Conservation (phyloP, 73 alveolate genomes). For the Loxodes magnus region DNA sequence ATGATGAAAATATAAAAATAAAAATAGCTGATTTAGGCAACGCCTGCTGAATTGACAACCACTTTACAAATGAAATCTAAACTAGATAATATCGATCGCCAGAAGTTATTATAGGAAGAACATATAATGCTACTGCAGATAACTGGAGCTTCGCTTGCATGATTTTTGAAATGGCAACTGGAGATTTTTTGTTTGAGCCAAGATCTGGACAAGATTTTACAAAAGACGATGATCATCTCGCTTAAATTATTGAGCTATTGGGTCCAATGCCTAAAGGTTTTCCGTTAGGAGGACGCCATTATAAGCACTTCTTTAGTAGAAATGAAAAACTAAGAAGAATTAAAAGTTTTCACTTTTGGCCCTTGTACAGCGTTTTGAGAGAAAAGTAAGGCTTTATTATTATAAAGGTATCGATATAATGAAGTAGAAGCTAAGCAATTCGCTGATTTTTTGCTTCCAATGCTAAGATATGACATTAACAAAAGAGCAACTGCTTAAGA, state of each 20-base stretch:
- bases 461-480: constrained; percentile 72
- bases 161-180: constrained; percentile 94
- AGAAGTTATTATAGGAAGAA: constrained; percentile 91
- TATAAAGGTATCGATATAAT: constrained; percentile 51
- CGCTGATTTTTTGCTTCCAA: constrained; percentile 84
- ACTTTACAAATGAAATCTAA: constrained; percentile 79
- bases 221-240: constrained; percentile 78
- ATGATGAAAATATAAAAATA: constrained; percentile 33
- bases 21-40: constrained; percentile 87
- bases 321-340: constrained; percentile 54
- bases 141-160: constrained; percentile 95
- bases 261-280: constrained; percentile 10
- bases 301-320: constrained; percentile 46
- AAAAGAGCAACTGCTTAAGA: constrained; percentile 83
- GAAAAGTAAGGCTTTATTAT: constrained; percentile 24
- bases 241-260: constrained; percentile 44
- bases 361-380: constrained; percentile 74
- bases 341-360: constrained; percentile 64
- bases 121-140: constrained; percentile 89
- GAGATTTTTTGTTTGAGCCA: constrained; percentile 91
- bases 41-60: constrained; percentile 89
- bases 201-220: constrained; percentile 50
- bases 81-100: constrained; percentile 97
- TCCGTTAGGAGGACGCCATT: constrained; percentile 23
- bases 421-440: constrained; percentile 81